These are phyloP conservation scores for Eragrostis nindensis DNA, from an alignment of 176 grass and related monocot genomes.

Conservation along the genomic window DNA sequence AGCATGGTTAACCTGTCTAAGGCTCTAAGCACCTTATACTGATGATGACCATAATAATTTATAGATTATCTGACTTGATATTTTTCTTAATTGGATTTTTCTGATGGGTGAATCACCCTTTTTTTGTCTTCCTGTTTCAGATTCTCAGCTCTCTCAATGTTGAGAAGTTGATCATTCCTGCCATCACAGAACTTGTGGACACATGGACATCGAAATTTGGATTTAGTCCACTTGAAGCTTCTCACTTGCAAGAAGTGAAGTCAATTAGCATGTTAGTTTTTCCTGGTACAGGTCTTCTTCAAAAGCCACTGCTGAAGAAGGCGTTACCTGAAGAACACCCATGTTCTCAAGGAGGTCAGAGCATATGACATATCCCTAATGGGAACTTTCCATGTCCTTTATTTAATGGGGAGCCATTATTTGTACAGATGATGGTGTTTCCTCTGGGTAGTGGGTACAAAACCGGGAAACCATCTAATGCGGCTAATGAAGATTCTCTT, in stretches of 20 bases:
- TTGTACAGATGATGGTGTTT: slow-evolving; percentile 39
- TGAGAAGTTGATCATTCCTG: slow-evolving; percentile 94
- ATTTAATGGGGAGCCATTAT: background rate
- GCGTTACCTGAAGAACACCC: slow-evolving; percentile 37
- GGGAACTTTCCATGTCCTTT: slow-evolving; percentile 7
- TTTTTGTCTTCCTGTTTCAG: slow-evolving; percentile 53
- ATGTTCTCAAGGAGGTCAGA: slow-evolving; percentile 56
- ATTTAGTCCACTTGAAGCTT: slow-evolving; percentile 76
- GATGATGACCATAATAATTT: slow-evolving; percentile 29
- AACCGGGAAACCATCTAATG: slow-evolving; percentile 22
- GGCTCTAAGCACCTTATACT: slow-evolving; percentile 21
- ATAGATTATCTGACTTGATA: slow-evolving; percentile 20
- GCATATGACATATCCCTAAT: slow-evolving; percentile 38
- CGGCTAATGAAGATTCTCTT: no score
- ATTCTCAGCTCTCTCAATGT: slow-evolving; percentile 85
- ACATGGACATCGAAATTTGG: slow-evolving; percentile 92
- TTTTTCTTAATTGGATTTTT: slow-evolving; percentile 22
- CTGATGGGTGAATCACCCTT: slow-evolving; percentile 7
- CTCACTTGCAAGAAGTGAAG: slow-evolving; percentile 70
- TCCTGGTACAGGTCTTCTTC: slow-evolving; percentile 90
- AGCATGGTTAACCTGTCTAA: slow-evolving; percentile 22
- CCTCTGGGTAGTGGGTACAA: slow-evolving; percentile 21
- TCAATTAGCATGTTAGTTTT: slow-evolving; percentile 89
- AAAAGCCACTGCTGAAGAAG: slow-evolving; percentile 71
- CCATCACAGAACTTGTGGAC: slow-evolving; percentile 83